A percentile compares a stretch with the other conserved stretches of the same genome.
Evolutionary conservation across 257 asterid species (phyloP).

Genomic region (Ilex aquifolium): DNA sequence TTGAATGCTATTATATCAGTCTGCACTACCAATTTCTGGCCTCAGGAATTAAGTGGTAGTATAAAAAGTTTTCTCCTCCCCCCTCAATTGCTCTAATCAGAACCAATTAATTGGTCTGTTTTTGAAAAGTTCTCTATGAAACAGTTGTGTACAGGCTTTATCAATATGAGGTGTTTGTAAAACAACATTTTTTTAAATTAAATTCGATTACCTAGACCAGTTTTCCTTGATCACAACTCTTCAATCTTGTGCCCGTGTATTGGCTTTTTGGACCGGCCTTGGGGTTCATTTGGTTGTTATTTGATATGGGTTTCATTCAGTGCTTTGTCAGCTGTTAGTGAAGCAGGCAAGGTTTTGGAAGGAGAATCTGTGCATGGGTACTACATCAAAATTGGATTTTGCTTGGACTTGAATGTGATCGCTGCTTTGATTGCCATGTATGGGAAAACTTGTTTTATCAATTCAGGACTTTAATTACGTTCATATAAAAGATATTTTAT

Average conservation of each 20-base stretch:
- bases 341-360: conserved; percentile 5
- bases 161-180: too few species aligned
- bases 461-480: conserved; percentile 42
- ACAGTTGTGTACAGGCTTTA: too few species aligned
- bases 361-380: conserved; percentile 36
- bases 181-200: too few species aligned
- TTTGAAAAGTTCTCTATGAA: too few species aligned
- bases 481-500: conserved; percentile 40
- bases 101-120: too few species aligned
- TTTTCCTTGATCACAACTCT: conserved; percentile 43
- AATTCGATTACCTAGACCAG: conserved; percentile 27
- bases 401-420: conserved; percentile 26
- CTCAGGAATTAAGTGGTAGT: too few species aligned
- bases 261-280: conserved; percentile 31
- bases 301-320: conserved; percentile 40
- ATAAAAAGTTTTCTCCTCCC: too few species aligned
- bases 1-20: too few species aligned
- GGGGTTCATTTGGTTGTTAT: conserved; percentile 35
- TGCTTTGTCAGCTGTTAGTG: conserved; percentile 34
- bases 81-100: too few species aligned
- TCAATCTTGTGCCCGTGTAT: conserved; percentile 37
- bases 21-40: too few species aligned
- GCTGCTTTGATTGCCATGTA: conserved; percentile 53
- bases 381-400: conserved; percentile 51
- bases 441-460: conserved; percentile 30